Percentiles rank a stretch among this genome's conserved stretches.
Conservation (phyloP, 768 basidiomycete species). For the Tubosaeta sp. region DNA sequence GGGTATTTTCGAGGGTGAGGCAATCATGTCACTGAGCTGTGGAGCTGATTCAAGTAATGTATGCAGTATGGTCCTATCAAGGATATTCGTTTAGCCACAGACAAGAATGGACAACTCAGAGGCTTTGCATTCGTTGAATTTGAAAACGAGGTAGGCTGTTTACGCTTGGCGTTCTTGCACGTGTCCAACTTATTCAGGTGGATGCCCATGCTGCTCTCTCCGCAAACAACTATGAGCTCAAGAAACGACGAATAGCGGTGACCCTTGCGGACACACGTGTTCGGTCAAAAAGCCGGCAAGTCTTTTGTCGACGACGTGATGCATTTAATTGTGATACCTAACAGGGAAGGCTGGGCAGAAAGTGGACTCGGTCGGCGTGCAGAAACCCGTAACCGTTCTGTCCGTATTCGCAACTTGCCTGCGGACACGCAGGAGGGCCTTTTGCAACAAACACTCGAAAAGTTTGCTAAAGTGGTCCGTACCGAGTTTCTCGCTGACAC, state of each 20-base stretch:
- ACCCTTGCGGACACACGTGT: conserved; percentile 77
- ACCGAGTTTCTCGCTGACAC: conserved; percentile 67
- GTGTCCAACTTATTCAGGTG: conserved; percentile 39
- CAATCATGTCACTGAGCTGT: background rate
- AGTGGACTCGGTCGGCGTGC: conserved; percentile 52
- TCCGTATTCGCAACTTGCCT: conserved; percentile 75
- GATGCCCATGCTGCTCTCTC: conserved; percentile 67
- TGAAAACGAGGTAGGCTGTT: conserved; percentile 58
- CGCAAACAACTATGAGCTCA: conserved; percentile 84
- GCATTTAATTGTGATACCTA: background rate
- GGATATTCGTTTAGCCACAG: conserved; percentile 73
- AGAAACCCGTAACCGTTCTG: conserved; percentile 63
- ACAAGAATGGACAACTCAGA: conserved; percentile 64
- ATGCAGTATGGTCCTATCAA: conserved; percentile 77
- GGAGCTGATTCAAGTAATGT: conserved; percentile 3
- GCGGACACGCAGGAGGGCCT: conserved; percentile 82
- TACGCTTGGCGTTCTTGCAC: background rate
- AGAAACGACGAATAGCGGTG: conserved; percentile 86
- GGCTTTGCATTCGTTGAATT: conserved; percentile 96
- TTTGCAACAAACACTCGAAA: conserved; percentile 86
- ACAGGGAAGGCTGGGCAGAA: conserved; percentile 43
- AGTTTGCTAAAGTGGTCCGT: conserved; percentile 63
- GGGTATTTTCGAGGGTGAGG: conserved; percentile 72
- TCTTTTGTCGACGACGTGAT: background rate
- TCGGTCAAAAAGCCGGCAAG: conserved; percentile 50